Evolutionary conservation across 192 early-diverging fungal species (phyloP), one percentile per base, ranked within the genome.

Genomic region (Radiomyces spectabilis): DNA sequence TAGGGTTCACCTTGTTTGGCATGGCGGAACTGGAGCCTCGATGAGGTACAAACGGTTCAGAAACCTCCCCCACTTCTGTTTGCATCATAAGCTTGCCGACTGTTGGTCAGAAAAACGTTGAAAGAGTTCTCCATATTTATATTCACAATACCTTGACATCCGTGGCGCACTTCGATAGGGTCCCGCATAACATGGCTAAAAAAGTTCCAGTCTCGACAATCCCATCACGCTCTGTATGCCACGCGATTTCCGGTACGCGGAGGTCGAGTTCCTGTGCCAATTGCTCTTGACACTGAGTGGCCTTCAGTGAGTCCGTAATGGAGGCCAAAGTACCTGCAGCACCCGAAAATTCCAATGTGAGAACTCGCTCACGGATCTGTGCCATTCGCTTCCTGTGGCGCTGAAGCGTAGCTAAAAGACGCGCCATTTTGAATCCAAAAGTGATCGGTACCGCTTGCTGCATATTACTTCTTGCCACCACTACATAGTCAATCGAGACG

Each of bases 381-480:
- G 24, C 21, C 24, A 48, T 4, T 15, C 46, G 46, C 9, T 9
- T 27, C 27, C 15, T 21, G 8, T 48, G 46, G 5, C 46, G 15
- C 24, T 27, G 21, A 15, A 48, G 30, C 13, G 46, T 48, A 15
- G 46, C 46, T 6, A 21, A 21, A 3, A 48, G 16, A 15, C 46
- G 4, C 13, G 46, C 46, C 46, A 48, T 48, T 31, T 48, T 48
- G 46, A 48, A 48, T 21, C 46, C 46, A 48, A 48, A 48, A 9
- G 24, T 48, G 24, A 48, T 48, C 15, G 46, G 46, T 13, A 48
- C 46, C 8, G 46, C 46, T 31, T 48, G 46, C 15, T 48, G 46
- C 4, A 48, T 9, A 48, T 48, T 48, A 1, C 46, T 48, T 31
- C 46, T 9, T 48, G 26, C 46, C 12, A 31, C 46, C 46, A 48